Base-by-base conservation (phyloP, 768 basidiomycete species). In the Panaeolus cyanescens region DNA sequence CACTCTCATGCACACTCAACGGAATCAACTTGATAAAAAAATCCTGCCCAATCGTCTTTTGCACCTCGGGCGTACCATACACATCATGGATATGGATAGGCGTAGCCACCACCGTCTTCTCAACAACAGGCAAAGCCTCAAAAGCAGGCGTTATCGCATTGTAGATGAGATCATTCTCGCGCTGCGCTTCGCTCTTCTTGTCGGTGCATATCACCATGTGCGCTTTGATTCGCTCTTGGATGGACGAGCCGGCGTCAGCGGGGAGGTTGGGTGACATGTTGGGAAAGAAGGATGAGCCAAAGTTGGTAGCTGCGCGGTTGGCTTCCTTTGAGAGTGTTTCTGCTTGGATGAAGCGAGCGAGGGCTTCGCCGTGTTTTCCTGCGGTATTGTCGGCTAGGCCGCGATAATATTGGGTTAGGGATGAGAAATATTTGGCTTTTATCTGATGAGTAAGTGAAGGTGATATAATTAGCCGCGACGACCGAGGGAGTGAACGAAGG, bases 81-180 rank as follows among this genome's bases (percentile, higher is more conserved):
- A 98, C 89, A 62, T 99, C 96, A 69, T 99, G 96, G 59, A 99
- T 99, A 1, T 91, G 85, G 56, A 97, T 90, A 0, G 94, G 88
- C 0, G 87, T 88, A 2, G 95, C 95, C 4, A 96, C 87, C 1
- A 80, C 75, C 0, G 90, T 81, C 72, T 95, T 95, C 59, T 99
- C 97, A 62, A 99, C 86, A 8, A 76, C 70, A 0, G 95, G 86
- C 1, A 99, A 83, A 0, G 91, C 83, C 34, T 96, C 92, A 2
- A 87, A 81, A 8, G 90, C 77, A 5, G 95, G 93, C 0, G 95
- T 75, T 59, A 96, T 83, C 3, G 93, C 93, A 70, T 99, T 95
- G 78, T 99, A 99, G 65, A 99, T 96, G 56, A 99, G 85, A 70
- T 99, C 96, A 73, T 99, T 99, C 77, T 97, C 95, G 57, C 91